Conservation (phyloP, 352 stramenopile genomes). For the Phytophthora colocasiae region DNA sequence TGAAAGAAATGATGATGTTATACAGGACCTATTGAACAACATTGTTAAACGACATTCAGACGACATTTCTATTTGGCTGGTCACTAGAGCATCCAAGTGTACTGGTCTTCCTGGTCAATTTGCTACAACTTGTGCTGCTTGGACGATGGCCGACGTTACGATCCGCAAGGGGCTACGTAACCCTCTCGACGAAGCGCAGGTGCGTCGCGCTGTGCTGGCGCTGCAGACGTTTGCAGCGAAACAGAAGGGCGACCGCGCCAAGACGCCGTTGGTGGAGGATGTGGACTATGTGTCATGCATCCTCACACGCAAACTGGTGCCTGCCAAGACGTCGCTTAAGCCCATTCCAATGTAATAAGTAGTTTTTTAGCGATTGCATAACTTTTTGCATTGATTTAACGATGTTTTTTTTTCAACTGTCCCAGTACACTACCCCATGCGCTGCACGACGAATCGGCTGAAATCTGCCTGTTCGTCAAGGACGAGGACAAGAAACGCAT, state of each 20-base stretch:
- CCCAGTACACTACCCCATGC: constrained; percentile 64
- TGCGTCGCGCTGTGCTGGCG: constrained; percentile 74
- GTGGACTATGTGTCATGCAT: constrained; percentile 72
- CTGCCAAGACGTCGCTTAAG: constrained; percentile 74
- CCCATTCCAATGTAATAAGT: constrained; percentile 69
- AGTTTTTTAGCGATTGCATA: not conserved
- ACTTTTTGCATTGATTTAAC: constrained; percentile 22
- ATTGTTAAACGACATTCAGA: no score
- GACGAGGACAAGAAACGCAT: constrained; percentile 87
- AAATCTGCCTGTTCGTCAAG: constrained; percentile 87
- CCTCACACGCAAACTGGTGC: constrained; percentile 76
- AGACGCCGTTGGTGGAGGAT: constrained; percentile 69
- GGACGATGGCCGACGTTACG: constrained; percentile 31
- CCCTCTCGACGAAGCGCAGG: constrained; percentile 74
- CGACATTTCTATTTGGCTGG: no score
- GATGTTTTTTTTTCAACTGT: constrained; percentile 2
- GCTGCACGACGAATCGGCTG: constrained; percentile 56
- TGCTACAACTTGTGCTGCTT: no score
- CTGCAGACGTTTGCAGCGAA: constrained; percentile 69
- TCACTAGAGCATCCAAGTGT: not conserved
- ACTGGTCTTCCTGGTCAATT: no score
- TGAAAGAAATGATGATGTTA: no score
- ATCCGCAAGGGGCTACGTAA: constrained; percentile 73
- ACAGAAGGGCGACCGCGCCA: constrained; percentile 44
- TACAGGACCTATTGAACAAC: no score